Base-by-base conservation (phyloP, 2,329 filamentous ascomycete genomes). In the Monilinia aucupariae region DNA sequence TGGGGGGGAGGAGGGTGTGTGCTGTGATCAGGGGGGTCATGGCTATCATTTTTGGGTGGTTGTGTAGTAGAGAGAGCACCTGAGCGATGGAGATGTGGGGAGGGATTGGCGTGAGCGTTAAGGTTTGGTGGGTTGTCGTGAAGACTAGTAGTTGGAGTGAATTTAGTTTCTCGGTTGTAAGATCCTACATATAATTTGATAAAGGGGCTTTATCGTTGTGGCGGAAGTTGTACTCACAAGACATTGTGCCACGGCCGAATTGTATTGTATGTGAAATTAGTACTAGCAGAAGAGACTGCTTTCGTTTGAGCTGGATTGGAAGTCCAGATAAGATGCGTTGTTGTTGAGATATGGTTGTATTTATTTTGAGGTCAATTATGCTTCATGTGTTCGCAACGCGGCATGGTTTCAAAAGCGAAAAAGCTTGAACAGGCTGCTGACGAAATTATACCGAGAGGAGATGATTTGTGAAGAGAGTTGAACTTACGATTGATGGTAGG, bases 21-120 rank as follows among this genome's bases (percentile, higher is more conserved):
- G 87, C 85, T 64, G 87, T 85, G 61, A 96, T 87, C 58, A 96
- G 82, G 1, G 91, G 91, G 76, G 96, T 96, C 64, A 96, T 79
- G 72, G 91, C 86, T 71, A 96, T 93, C 87, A 96, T 94, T 68
- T 84, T 84, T 59, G 81, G 73, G 76, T 93, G 89, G 75, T 90
- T 82, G 76, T 92, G 91, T 30, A 96, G 85, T 71, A 90, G 88
- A 60, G 83, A 78, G 66, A 96, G 73, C 55, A 89, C 89, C 39
- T 84, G 81, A 67, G 87, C 80, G 63, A 89, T 85, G 50, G 85
- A 80, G 66, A 93, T 82, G 70, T 80, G 79, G 5, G 82, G 69
- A 9, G 91, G 90, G 55, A 96, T 81, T 34, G 89, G 86, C n/a
- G 88, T 92, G 69, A 90, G 85, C 59, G 84, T 67, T 22, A 65